phyloP scores from a whole-genome alignment of 345 rosid genomes.

The Citrus sp. region DNA sequence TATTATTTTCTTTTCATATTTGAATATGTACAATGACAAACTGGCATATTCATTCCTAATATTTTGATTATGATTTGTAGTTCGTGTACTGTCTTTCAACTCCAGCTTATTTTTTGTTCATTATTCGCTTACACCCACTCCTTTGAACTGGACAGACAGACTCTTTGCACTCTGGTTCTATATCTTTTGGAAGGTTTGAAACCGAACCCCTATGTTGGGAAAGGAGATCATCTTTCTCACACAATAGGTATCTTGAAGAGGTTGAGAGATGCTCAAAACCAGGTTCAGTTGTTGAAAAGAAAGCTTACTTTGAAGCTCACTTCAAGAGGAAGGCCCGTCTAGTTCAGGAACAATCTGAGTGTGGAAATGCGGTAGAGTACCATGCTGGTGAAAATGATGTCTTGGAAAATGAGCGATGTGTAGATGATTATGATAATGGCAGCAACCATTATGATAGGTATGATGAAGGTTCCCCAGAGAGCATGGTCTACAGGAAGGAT shows the following conservation, averaged over 20 bases:
- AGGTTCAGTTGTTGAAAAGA: slow-evolving; percentile 76
- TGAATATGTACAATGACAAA: neutral
- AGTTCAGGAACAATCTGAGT: slow-evolving; percentile 44
- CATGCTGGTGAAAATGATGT: slow-evolving; percentile 27
- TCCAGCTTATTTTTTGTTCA: neutral
- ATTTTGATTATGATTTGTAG: neutral
- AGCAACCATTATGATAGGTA: slow-evolving; percentile 21
- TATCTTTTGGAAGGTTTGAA: slow-evolving; percentile 94
- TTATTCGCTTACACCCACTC: slow-evolving; percentile 2
- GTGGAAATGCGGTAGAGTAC: slow-evolving; percentile 30
- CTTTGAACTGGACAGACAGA: slow-evolving; percentile 43
- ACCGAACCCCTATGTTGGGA: slow-evolving; percentile 79
- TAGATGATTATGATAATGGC: slow-evolving; percentile 31
- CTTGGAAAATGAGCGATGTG: slow-evolving; percentile 17
- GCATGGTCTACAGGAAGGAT: slow-evolving; percentile 13
- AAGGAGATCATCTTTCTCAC: slow-evolving; percentile 82
- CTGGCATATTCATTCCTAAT: neutral
- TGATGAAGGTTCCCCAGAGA: slow-evolving; percentile 27
- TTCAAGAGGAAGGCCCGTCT: slow-evolving; percentile 70
- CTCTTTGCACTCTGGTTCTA: slow-evolving; percentile 73
- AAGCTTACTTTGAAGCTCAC: slow-evolving; percentile 87
- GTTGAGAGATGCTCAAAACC: slow-evolving; percentile 84
- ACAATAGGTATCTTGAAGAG: slow-evolving; percentile 88
- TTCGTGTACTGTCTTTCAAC: neutral
- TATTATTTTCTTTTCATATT: neutral